A percentile compares a stretch with the other conserved stretches of the same genome.
Evolutionary conservation across 2,329 filamentous ascomycete genomes (phyloP).

Genomic region (Stemphylium lycopersici): DNA sequence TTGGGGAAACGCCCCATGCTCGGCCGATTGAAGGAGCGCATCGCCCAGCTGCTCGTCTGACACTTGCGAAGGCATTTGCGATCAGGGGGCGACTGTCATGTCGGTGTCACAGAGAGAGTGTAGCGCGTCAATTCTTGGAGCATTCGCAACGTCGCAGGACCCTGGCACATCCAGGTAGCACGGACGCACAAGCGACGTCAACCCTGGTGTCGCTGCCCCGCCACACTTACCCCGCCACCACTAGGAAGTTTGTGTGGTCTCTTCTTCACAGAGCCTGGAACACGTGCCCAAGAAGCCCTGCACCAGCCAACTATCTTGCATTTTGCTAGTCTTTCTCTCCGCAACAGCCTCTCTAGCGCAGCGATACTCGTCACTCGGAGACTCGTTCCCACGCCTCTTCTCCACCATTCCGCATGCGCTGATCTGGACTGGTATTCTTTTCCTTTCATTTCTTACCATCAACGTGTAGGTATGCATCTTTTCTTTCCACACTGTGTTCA

Average conservation of each 20-base stretch:
- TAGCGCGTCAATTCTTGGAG: too few species aligned
- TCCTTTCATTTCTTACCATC: background rate
- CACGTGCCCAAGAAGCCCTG: background rate
- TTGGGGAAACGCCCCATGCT: slow-evolving; percentile 62
- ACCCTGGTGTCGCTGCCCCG: slow-evolving; percentile 18
- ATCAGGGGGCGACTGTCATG: slow-evolving; percentile 22
- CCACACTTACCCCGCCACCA: slow-evolving; percentile 30
- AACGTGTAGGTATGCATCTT: background rate
- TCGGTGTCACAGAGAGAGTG: slow-evolving; percentile 11
- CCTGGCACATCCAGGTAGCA: slow-evolving; percentile 5
- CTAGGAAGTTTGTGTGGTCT: background rate
- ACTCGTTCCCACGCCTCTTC: background rate
- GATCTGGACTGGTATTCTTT: background rate
- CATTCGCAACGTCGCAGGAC: slow-evolving; percentile 8
- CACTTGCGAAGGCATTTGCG: slow-evolving; percentile 37
- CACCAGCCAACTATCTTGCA: background rate
- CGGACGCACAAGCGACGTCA: slow-evolving; percentile 17
- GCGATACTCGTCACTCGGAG: background rate
- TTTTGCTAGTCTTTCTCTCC: background rate
- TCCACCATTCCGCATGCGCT: background rate
- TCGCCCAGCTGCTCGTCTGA: slow-evolving; percentile 56
- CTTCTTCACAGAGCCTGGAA: background rate
- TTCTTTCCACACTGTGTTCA: background rate
- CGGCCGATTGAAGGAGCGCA: slow-evolving; percentile 69
- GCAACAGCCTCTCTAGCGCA: slow-evolving; percentile 1